A percentile compares a stretch with the other conserved stretches of the same genome.
phyloP scores from a whole-genome alignment of 2,329 filamentous ascomycete species.

The Phialophora expanda region DNA sequence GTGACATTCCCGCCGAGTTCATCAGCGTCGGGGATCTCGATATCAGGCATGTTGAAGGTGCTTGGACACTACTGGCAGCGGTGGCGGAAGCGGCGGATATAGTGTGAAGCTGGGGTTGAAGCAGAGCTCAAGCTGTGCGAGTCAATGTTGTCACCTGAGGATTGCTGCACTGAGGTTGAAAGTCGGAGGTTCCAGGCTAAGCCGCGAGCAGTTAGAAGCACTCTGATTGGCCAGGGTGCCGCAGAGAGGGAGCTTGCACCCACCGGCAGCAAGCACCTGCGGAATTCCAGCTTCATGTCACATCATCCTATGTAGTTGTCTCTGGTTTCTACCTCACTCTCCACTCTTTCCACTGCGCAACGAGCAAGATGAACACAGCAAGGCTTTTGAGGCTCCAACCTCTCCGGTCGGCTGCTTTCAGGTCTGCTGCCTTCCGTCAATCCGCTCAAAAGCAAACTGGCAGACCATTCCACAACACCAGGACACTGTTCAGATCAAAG shows the following conservation, averaged over 20 bases:
- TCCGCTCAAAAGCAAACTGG: slow-evolving; percentile 33
- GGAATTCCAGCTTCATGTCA: slow-evolving; percentile 23
- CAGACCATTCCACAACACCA: slow-evolving; percentile 37
- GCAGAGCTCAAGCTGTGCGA: slow-evolving; percentile 16
- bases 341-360: slow-evolving; percentile 33
- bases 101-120: slow-evolving; percentile 49
- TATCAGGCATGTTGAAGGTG: slow-evolving; percentile 80
- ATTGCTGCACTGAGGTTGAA: slow-evolving; percentile 15
- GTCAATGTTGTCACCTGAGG: slow-evolving; percentile 32
- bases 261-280: slow-evolving; percentile 21
- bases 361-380: slow-evolving; percentile 36
- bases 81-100: slow-evolving; percentile 28
- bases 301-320: background rate
- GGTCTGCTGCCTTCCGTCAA: slow-evolving; percentile 36
- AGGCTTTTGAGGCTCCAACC: slow-evolving; percentile 37
- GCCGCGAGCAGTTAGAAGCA: slow-evolving; percentile 15
- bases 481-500: slow-evolving; percentile 37
- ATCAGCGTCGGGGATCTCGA: slow-evolving; percentile 64
- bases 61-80: slow-evolving; percentile 45
- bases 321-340: slow-evolving; percentile 24
- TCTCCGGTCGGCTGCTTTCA: slow-evolving; percentile 38
- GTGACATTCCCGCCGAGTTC: slow-evolving; percentile 79
- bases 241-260: slow-evolving; percentile 19
- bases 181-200: slow-evolving; percentile 28
- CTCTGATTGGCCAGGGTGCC: slow-evolving; percentile 25